Percentiles rank a stretch among this genome's conserved stretches.
phyloP scores from a whole-genome alignment of 1,139 yeast genomes.

The Yamadazyma conglobata region DNA sequence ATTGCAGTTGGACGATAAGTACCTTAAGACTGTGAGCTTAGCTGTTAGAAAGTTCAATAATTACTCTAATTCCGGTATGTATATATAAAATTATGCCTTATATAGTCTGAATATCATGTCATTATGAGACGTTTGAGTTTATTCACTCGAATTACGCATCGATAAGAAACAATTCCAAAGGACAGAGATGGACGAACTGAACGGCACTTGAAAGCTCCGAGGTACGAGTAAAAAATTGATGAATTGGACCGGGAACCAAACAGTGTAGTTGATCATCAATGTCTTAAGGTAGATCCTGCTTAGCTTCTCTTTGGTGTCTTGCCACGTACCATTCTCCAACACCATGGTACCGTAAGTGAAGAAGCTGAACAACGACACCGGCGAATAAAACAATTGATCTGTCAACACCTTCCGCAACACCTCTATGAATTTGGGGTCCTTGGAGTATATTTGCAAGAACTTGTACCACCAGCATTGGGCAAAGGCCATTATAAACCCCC shows the following conservation, averaged over 20 bases:
- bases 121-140: constrained; percentile 1
- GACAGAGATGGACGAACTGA: constrained; percentile 85
- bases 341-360: constrained; percentile 82
- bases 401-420: constrained; percentile 83
- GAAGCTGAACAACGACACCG: constrained; percentile 75
- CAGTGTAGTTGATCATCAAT: constrained; percentile 69
- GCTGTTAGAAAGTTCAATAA: constrained; percentile 35
- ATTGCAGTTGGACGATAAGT: constrained; percentile 17
- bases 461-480: constrained; percentile 89
- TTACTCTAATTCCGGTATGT: constrained; percentile 38
- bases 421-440: constrained; percentile 78
- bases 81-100: constrained; percentile 29
- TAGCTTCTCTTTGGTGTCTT: constrained; percentile 61
- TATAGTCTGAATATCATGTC: too few relatives aligned
- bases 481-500: constrained; percentile 85
- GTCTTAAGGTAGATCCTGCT: constrained; percentile 70
- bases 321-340: constrained; percentile 69
- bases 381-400: constrained; percentile 88
- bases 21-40: constrained; percentile 24
- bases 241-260: constrained; percentile 97
- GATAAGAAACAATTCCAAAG: constrained; percentile 92
- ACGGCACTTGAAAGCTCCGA: constrained; percentile 79
- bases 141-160: constrained; percentile 51
- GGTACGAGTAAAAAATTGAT: constrained; percentile 83
- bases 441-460: constrained; percentile 74